Base-by-base conservation (phyloP, 106 monocot species). In the Xerophyta viscosa region DNA sequence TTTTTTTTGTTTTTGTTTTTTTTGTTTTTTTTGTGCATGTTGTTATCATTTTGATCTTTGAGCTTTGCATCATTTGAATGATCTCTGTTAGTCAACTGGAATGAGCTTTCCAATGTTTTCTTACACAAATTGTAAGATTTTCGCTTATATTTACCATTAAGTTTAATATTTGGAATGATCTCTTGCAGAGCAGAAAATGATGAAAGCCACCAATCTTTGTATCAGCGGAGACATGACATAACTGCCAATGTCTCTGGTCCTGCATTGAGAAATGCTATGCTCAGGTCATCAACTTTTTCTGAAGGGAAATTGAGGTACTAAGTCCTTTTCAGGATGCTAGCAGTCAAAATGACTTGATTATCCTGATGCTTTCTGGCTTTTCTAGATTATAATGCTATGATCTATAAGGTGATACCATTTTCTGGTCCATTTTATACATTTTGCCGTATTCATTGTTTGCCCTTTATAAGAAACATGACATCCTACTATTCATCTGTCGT, bases 261-360 rank as follows among this genome's bases (percentile, higher is more conserved):
- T 29, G 58, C 72, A 30, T 52, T 80, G 27, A 65, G 66, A 36
- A 84, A 75, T 69, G 54, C 71, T 26, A 76, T 79, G 61, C 66
- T 76, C 46, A 71, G 70, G 61, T 59, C 84, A 33, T 61, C 76
- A 54, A 58, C 66, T 56, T 66, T 70, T 65, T 46, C 61, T 20
- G 88, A 78, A 22, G 75, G 78, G 55, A 84, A 79, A 30, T 49
- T 78, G 42, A 84, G 84, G 84, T 94, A 60, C 33, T 36, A 6
- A 36, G 33, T 36, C 33, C 33, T 6, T 5, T 36, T 36, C 11
- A 36, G 33, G 33, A 11, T 12, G 6, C 1, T 12, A 39, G 39
- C 39, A 2, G 39, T 7, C 3, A 10, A 39, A 10, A 12, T 39
- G 39, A 12, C 15, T 39, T 39, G 6, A 12, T 15, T 2, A 8